phyloP scores from a whole-genome alignment of 202 grass and related monocot species.

The Brachypodium distachyon region DNA sequence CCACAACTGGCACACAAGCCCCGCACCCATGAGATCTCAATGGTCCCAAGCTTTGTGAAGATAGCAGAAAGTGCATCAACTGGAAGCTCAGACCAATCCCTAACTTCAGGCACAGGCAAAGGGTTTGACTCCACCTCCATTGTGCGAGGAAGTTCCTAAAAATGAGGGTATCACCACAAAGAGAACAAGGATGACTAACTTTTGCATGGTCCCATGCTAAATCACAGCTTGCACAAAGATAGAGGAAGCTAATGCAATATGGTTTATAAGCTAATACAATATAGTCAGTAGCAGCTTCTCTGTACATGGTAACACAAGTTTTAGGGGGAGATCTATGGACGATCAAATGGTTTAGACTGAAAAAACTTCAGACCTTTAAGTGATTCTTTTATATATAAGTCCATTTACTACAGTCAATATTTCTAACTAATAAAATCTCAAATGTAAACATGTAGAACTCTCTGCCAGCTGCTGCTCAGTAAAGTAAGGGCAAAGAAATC shows the following conservation, averaged over 20 bases:
- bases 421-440: not conserved
- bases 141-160: not conserved
- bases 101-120: not conserved
- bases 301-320: not conserved
- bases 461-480: not conserved
- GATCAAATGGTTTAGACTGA: not conserved
- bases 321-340: not conserved
- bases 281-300: not conserved
- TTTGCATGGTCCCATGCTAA: not conserved
- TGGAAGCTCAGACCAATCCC: slow-evolving; percentile 26
- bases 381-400: not conserved
- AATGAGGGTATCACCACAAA: not conserved
- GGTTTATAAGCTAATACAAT: not conserved
- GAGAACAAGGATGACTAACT: not conserved
- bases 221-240: not conserved
- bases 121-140: slow-evolving; percentile 1
- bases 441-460: not conserved
- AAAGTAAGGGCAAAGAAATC: not conserved
- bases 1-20: slow-evolving; percentile 35
- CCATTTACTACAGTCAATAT: not conserved
- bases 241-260: not conserved
- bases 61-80: slow-evolving; percentile 1
- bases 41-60: slow-evolving; percentile 24
- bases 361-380: not conserved
- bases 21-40: slow-evolving; percentile 30